Base-by-base conservation (phyloP, 2,329 filamentous ascomycete species). In the Davidsoniella eucalypti region DNA sequence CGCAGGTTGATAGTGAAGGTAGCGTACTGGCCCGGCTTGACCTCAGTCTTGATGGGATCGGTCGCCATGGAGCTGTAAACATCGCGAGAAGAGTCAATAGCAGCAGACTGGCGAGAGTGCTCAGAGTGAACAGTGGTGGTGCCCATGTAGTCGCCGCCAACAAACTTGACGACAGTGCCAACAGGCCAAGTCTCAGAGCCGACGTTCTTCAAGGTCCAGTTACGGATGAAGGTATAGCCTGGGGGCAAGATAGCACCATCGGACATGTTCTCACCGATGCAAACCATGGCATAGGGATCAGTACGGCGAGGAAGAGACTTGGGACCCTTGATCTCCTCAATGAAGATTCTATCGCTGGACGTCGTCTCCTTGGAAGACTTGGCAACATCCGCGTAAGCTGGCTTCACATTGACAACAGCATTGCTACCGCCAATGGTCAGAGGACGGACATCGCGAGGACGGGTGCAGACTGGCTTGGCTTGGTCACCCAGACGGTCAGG, bases 71-170 rank as follows among this genome's bases (percentile, higher is more conserved):
- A 10, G 17, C 44, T 36, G 26, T 36, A 46, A 12, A 36, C 14
- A 9, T 37, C 26, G 8, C 26, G 44, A 17, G 29, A 39, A 17
- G 25, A 21, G 59, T 84, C 84, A 14, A n/a, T 40, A 36, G 26
- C 18, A 10, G 8, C 16, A 59, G 83, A 84, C n/a, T 49, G 38
- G 7, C 26, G 21, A 17, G 33, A 14, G 14, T 33, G 43, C 14
- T 36, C 37, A 26, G n/a, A 33, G 40, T 33, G n/a, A 33, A 44
- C 29, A 17, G 41, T 36, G 7, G 38, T 25, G n/a, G 38, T 84
- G 58, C 93, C 86, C 92, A 98, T 96, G 67, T 90, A 87, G 64
- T 96, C 90, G 47, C 92, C 92, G 52, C 90, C 87, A 53, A 93
- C 83, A 60, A 88, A 95, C 65, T 84, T 86, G 58, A 96, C 84